Evolutionary conservation across 768 basidiomycete genomes (phyloP), one percentile per base, ranked within the genome.

Genomic region (Kwoniella bestiolae): DNA sequence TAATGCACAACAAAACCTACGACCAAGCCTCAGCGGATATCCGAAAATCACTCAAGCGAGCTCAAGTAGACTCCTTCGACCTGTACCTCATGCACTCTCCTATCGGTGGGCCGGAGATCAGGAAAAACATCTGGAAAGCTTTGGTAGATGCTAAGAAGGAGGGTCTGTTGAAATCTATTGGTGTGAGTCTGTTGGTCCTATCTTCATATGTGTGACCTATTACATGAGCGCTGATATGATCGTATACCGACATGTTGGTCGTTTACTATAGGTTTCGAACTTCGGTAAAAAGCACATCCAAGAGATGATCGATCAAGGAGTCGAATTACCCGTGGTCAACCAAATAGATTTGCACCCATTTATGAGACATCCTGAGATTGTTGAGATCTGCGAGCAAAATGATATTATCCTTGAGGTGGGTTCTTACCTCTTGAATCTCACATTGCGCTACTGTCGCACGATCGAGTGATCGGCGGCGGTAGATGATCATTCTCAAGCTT

Each of bases 21-120:
- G 82, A 83, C 3, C 76, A 66, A 32, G 73, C 83, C 14, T 84
- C 85, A 25, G 83, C 79, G 63, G 82, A 84, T 58, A 86, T 90
- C 65, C 74, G 85, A 67, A 82, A 81, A 47, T 88, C 87, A 2
- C 76, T 90, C 21, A 76, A 85, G 77, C 57, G 87, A 84, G 75
- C 81, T 57, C 85, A 85, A 0, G 81, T 89, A n/a, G 87, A 76
- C 4, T 83, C 81, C 72, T 86, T 90, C 65, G 89, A 90, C 72
- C 81, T 90, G 8, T 91, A 89, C 80, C 85, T 90, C 60, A 84
- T 90, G 32, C 89, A 90, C 70, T 86, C 86, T 16, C 88, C 90
- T 5, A 83, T 87, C 50, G 88, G 88, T 21, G 89, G 89, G 5
- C 82, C 84, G 0, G 66, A 84, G 51, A 84, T 84, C 28, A 83